Conservation (phyloP, 345 rosid genomes). For the Raphanus raphanistrum region DNA sequence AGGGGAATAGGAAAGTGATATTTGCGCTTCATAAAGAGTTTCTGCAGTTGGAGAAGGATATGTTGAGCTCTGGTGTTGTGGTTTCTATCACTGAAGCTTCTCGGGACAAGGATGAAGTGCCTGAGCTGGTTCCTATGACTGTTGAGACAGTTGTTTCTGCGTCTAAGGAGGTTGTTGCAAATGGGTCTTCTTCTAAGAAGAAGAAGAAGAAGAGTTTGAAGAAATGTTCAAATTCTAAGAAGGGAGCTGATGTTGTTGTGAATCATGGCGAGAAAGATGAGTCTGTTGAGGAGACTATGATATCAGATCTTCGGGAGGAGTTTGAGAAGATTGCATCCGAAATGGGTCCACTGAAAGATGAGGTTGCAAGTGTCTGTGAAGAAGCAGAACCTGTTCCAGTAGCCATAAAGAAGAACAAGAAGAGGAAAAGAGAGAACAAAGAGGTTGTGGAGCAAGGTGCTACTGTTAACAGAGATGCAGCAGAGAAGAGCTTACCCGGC, state of each 20-base stretch:
- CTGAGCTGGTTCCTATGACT: conserved; percentile 55
- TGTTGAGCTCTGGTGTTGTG: conserved; percentile 45
- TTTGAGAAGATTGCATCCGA: conserved; percentile 89
- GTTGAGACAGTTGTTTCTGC: conserved; percentile 31
- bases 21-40: conserved; percentile 67
- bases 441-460: conserved; percentile 23
- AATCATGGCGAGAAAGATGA: conserved; percentile 30
- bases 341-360: conserved; percentile 44
- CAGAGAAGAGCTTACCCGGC: conserved; percentile 38
- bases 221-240: conserved; percentile 54
- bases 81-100: conserved; percentile 46
- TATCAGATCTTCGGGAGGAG: conserved; percentile 81
- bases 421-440: conserved; percentile 79
- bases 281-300: conserved; percentile 53
- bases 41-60: conserved; percentile 71
- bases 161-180: conserved; percentile 31
- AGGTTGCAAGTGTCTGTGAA: conserved; percentile 48
- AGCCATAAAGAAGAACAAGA: conserved; percentile 48
- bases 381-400: conserved; percentile 41
- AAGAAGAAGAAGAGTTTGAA: conserved; percentile 43
- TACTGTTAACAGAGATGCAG: conserved; percentile 41
- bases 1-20: conserved; percentile 82
- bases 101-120: conserved; percentile 47
- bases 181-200: conserved; percentile 36
- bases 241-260: conserved; percentile 29